A percentile compares a stretch with the other conserved stretches of the same genome.
Evolutionary conservation across 257 asterid species (phyloP).

Genomic region (Forsythia viridissima): DNA sequence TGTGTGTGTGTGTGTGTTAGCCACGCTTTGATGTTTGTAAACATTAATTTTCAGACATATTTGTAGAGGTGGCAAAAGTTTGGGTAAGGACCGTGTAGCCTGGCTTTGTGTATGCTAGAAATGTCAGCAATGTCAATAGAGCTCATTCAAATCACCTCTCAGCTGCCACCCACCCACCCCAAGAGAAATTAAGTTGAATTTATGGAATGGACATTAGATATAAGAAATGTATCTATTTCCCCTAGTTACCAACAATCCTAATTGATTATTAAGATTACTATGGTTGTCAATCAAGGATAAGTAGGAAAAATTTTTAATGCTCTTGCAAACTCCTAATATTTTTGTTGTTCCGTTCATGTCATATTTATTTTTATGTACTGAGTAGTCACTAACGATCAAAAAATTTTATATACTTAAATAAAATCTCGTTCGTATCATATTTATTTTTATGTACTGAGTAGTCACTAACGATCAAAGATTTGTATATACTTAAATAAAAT

Average conservation of each 20-base stretch:
- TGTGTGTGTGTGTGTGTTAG: background rate
- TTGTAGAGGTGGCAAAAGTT: slow-evolving; percentile 22
- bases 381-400: too few relatives aligned
- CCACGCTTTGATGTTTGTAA: slow-evolving; percentile 29
- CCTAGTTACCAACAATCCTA: background rate
- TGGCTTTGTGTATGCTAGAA: slow-evolving; percentile 23
- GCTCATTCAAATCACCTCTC: background rate
- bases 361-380: too few relatives aligned
- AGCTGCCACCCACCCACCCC: background rate
- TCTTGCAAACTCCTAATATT: too few relatives aligned
- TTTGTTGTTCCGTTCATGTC: too few relatives aligned
- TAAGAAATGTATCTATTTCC: background rate
- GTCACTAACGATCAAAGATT: too few relatives aligned
- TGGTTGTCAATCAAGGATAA: too few relatives aligned
- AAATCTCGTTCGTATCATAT: too few relatives aligned
- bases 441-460: too few relatives aligned
- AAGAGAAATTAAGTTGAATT: background rate
- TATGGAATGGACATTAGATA: background rate
- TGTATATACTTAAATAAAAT: too few relatives aligned
- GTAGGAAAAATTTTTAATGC: too few relatives aligned
- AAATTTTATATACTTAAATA: too few relatives aligned
- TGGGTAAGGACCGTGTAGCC: slow-evolving; percentile 18
- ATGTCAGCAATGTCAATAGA: background rate
- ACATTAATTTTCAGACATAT: slow-evolving; percentile 15
- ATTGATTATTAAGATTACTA: too few relatives aligned